Base-by-base conservation (phyloP, 768 basidiomycete genomes). In the Leccinum aurantiacum region DNA sequence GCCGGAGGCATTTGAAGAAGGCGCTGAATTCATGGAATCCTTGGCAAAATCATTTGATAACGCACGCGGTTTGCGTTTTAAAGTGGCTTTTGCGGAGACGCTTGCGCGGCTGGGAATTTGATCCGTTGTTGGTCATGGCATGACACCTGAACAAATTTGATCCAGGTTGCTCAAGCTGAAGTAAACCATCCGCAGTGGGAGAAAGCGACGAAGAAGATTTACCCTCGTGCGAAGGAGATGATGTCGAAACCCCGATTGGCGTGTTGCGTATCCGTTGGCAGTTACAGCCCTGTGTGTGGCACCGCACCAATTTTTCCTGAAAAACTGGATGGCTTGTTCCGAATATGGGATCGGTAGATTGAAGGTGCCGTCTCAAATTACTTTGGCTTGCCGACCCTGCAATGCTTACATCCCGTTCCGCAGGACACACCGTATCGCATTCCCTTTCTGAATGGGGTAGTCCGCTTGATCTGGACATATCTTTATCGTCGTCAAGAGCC, bases 181-280 rank as follows among this genome's bases (percentile, higher is more conserved):
- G 94, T 95, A 53, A 97, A 97, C 67, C 90, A 95, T 72, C 95
- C 95, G 0, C 82, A 90, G 65, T 98, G 95, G 95, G 92, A 89
- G 6, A 93, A 92, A 70, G 94, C 95, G 0, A 90, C 94, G 31
- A 89, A 94, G 70, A 77, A 82, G 13, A 91, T 95, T 38, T 87
- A 86, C 70, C 89, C 90, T 2, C 91, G 89, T 69, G 90, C 90
- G 2, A 82, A 83, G 61, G 90, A 92, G 57, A 89, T 95, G 88
- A 87, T 90, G 79, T 77, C 81, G 41, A 96, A 96, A 72, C 91
- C 89, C 9, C 85, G 93, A 19, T 97, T 95, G 95, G 93, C 80
- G 82, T 49, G 83, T 84, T 0, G 93, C 93, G 1, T 95, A 92
- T 71, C 92, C 94, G 2, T 76, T 98, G 41, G 86, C 87, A 19